Conservation (phyloP, 176 grass and related monocot genomes). For the Canna indica region DNA sequence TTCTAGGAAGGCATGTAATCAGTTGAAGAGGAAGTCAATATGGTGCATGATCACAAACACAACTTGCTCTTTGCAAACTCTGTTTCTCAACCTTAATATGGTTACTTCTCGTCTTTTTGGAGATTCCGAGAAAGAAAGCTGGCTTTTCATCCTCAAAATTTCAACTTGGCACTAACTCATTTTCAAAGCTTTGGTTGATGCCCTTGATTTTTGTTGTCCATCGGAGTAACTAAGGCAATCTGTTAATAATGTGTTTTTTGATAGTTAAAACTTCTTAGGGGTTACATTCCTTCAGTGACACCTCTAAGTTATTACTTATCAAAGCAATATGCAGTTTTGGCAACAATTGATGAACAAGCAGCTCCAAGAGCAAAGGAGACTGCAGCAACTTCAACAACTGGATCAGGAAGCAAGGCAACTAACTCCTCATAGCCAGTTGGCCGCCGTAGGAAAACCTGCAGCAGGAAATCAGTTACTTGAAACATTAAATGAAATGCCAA, state of each 20-base stretch:
- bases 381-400: slow-evolving; percentile 65
- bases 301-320: neutral
- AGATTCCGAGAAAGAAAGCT: neutral
- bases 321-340: slow-evolving; percentile 47
- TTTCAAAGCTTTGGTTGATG: neutral
- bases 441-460: slow-evolving; percentile 40
- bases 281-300: neutral
- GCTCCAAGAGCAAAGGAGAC: slow-evolving; percentile 71
- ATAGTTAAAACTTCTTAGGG: neutral
- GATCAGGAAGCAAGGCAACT: slow-evolving; percentile 55
- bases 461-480: slow-evolving; percentile 35
- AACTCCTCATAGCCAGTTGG: slow-evolving; percentile 33
- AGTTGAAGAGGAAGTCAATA: neutral
- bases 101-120: neutral
- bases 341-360: slow-evolving; percentile 87
- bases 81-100: neutral
- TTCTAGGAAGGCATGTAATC: neutral
- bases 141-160: neutral
- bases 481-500: slow-evolving; percentile 61
- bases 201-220: neutral
- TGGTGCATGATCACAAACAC: neutral
- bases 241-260: neutral
- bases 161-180: neutral
- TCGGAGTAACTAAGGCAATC: neutral
- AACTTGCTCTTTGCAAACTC: neutral